A percentile compares a stretch with the other conserved stretches of the same genome.
Evolutionary conservation across 73 alveolate species (phyloP).

Genomic region (Paramecium tetraurelia): DNA sequence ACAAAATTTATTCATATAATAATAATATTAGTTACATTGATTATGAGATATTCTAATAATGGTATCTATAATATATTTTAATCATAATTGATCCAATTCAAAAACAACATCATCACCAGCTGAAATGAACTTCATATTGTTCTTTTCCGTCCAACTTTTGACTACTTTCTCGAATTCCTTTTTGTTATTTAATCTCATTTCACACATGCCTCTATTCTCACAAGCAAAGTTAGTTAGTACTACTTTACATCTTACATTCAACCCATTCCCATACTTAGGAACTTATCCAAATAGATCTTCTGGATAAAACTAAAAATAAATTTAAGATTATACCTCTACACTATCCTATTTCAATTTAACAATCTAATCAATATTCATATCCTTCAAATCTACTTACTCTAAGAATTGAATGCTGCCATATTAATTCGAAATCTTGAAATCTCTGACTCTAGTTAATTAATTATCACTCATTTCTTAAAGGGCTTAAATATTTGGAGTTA

Average conservation of each 20-base stretch:
- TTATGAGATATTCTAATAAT: not conserved
- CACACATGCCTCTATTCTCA: not conserved
- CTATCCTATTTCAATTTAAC: not conserved
- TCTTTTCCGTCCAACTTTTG: not conserved
- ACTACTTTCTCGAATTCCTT: constrained; percentile 5
- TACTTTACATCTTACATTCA: not conserved
- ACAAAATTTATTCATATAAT: not conserved
- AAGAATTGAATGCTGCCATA: not conserved
- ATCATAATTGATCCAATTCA: not conserved
- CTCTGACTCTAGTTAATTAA: not conserved
- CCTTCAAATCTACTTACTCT: not conserved
- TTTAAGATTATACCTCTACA: not conserved
- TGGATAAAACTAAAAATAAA: constrained; percentile 1
- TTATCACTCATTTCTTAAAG: not conserved
- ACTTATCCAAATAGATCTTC: not conserved
- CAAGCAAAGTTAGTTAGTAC: not conserved
- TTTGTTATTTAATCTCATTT: not conserved
- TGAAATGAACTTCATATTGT: constrained; percentile 13
- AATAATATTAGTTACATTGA: not conserved
- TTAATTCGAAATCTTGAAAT: not conserved
- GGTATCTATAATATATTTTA: not conserved
- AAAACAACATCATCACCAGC: not conserved
- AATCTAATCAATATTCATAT: not conserved
- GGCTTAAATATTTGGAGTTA: not conserved
- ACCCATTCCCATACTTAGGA: constrained; percentile 2